Conservation (phyloP, 2,329 filamentous ascomycete genomes). For the Diaporthe ampelina region DNA sequence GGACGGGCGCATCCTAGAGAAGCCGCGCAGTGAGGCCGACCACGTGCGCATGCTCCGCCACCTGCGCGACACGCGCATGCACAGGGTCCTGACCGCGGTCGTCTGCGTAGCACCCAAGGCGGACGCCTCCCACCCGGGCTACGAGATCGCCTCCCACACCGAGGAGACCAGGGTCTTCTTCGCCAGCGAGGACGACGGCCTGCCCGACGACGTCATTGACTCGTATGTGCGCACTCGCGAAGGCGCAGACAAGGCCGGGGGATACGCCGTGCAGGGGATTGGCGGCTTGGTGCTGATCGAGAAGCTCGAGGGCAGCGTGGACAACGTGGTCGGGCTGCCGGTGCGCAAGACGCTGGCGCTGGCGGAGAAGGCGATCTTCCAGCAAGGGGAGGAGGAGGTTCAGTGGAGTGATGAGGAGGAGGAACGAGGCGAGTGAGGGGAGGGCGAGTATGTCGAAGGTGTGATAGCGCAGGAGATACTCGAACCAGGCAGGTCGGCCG, state of each 20-base stretch:
- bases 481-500: background rate
- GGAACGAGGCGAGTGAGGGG: conserved; percentile 14
- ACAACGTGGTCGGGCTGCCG: conserved; percentile 95
- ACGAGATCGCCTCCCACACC: conserved; percentile 83
- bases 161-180: conserved; percentile 96
- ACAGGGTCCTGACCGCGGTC: conserved; percentile 89
- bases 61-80: conserved; percentile 81
- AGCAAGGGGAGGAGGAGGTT: conserved; percentile 75
- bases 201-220: conserved; percentile 84
- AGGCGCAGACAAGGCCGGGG: conserved; percentile 95
- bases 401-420: conserved; percentile 56
- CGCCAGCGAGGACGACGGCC: conserved; percentile 70
- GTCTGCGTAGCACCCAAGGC: conserved; percentile 86
- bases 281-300: conserved; percentile 90
- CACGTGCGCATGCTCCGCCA: conserved; percentile 88
- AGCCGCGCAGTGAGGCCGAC: conserved; percentile 84
- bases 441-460: too few relatives aligned
- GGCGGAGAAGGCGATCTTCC: conserved; percentile 89
- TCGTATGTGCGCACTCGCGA: conserved; percentile 87
- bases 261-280: conserved; percentile 93
- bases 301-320: conserved; percentile 87
- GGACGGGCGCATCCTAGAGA: conserved; percentile 86
- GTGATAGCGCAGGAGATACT: background rate
- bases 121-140: conserved; percentile 86
- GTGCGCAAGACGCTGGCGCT: conserved; percentile 82